These are phyloP conservation scores for Verticillium zaregamsianum DNA, from an alignment of 2,329 filamentous ascomycete genomes.

Conservation along the genomic window DNA sequence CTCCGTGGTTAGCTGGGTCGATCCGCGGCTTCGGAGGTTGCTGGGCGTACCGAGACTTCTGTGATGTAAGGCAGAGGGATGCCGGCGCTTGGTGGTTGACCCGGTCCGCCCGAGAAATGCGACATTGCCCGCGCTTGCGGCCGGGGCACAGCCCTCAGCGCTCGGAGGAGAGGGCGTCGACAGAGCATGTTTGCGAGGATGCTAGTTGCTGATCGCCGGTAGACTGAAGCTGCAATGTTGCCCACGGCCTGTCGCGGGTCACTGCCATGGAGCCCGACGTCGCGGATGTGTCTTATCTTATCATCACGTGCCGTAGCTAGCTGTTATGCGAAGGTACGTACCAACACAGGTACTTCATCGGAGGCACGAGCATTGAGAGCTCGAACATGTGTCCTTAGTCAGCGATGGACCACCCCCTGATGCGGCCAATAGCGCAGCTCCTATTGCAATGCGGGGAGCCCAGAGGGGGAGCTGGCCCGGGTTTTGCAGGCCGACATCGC, in stretches of 20 bases:
- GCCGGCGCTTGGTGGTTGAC: conserved; percentile 22
- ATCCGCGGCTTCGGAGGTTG: not conserved
- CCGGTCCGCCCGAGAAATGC: conserved; percentile 28
- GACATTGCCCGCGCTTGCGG: conserved; percentile 37
- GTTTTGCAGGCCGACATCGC: conserved; percentile 26
- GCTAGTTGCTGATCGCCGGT: not conserved
- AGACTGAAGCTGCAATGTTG: not conserved
- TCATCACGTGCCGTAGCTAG: not conserved
- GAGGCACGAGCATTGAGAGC: not conserved
- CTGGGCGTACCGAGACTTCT: conserved; percentile 42
- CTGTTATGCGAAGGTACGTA: too few species aligned
- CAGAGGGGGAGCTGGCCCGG: conserved; percentile 6
- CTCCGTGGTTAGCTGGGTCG: conserved; percentile 22
- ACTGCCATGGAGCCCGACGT: not conserved
- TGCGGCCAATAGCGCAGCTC: conserved; percentile 20
- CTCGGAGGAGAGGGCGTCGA: conserved; percentile 25
- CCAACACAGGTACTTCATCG: too few species aligned
- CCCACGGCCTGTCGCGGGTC: not conserved
- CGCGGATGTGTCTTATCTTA: not conserved
- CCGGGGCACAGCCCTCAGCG: conserved; percentile 28
- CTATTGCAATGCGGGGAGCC: conserved; percentile 19
- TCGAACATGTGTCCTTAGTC: too few species aligned
- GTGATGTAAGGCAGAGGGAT: conserved; percentile 59
- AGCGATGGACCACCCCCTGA: not conserved
- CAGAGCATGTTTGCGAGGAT: conserved; percentile 27